Percentiles rank a stretch among this genome's conserved stretches.
phyloP scores from a whole-genome alignment of 2,329 filamentous ascomycete species.

The Fusarium circinatum region DNA sequence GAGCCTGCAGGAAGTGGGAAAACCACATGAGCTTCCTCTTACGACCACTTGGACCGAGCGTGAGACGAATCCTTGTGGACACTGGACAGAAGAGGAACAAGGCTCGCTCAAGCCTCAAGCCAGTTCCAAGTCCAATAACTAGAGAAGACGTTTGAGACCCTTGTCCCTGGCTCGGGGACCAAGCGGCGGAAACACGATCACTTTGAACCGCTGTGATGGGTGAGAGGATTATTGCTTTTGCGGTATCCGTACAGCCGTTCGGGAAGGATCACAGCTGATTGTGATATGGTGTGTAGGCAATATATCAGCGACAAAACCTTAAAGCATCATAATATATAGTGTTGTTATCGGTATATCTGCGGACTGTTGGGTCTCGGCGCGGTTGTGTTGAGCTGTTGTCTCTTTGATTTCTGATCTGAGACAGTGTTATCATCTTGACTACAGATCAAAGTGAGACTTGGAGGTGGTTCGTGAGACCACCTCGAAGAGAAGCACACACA shows the following conservation, averaged over 20 bases:
- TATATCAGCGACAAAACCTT: constrained; percentile 18
- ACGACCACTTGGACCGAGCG: constrained; percentile 20
- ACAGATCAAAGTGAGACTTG: background rate
- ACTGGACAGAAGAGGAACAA: background rate
- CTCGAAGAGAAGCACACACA: background rate
- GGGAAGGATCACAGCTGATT: constrained; percentile 19
- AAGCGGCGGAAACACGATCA: constrained; percentile 10
- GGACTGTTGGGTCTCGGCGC: background rate
- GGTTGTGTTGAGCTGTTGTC: background rate
- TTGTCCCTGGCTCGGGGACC: background rate
- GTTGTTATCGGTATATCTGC: background rate
- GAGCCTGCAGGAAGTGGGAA: constrained; percentile 11
- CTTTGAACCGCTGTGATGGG: constrained; percentile 15
- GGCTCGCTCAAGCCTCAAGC: constrained; percentile 9
- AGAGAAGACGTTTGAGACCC: constrained; percentile 10
- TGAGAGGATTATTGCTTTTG: constrained; percentile 14
- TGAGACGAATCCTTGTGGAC: constrained; percentile 15
- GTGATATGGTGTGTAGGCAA: background rate
- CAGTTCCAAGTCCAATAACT: background rate
- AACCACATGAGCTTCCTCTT: constrained; percentile 34
- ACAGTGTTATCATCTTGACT: background rate
- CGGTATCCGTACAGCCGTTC: background rate
- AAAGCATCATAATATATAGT: background rate
- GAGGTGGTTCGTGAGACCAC: background rate
- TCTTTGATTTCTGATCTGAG: background rate